A percentile compares a stretch with the other conserved stretches of the same genome.
Evolutionary conservation across 768 basidiomycete genomes (phyloP).

Genomic region (Xerocomellus intermedius): DNA sequence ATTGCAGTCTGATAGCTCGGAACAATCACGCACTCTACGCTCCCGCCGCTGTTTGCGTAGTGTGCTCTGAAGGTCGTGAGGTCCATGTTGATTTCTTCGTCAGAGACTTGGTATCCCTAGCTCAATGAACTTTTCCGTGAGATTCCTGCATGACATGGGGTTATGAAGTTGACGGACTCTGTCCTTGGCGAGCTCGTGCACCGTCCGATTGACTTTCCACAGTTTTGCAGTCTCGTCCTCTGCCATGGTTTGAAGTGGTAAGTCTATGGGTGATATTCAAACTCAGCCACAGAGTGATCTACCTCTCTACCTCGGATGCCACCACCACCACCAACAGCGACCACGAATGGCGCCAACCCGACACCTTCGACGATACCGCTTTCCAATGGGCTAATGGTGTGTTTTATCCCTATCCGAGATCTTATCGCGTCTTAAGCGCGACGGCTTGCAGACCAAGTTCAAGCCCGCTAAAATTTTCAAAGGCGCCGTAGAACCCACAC

Average conservation of each 20-base stretch:
- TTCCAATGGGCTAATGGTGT: slow-evolving; percentile 53
- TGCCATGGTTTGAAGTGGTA: slow-evolving; percentile 46
- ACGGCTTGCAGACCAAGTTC: slow-evolving; percentile 54
- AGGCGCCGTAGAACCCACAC: slow-evolving; percentile 62
- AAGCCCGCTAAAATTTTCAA: slow-evolving; percentile 92
- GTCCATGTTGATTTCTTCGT: slow-evolving; percentile 91
- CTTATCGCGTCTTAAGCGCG: neutral
- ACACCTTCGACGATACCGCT: slow-evolving; percentile 41
- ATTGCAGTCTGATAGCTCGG: neutral
- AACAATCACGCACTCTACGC: slow-evolving; percentile 72
- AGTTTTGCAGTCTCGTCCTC: slow-evolving; percentile 85
- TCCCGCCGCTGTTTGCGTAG: slow-evolving; percentile 72
- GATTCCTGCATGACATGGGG: slow-evolving; percentile 9
- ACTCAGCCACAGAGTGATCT: slow-evolving; percentile 46
- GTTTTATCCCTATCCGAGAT: neutral
- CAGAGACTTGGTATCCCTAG: slow-evolving; percentile 90
- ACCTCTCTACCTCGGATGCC: slow-evolving; percentile 38
- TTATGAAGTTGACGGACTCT: slow-evolving; percentile 53
- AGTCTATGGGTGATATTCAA: slow-evolving; percentile 41
- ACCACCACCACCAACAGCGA: slow-evolving; percentile 39
- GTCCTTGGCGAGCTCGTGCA: slow-evolving; percentile 95
- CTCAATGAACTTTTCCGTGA: slow-evolving; percentile 16
- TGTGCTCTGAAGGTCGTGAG: slow-evolving; percentile 70
- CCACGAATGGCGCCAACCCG: slow-evolving; percentile 30
- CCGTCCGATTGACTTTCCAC: slow-evolving; percentile 95